Percentiles rank a stretch among this genome's conserved stretches.
Evolutionary conservation across 352 stramenopile species (phyloP).

Genomic region (Pythium periplocum): DNA sequence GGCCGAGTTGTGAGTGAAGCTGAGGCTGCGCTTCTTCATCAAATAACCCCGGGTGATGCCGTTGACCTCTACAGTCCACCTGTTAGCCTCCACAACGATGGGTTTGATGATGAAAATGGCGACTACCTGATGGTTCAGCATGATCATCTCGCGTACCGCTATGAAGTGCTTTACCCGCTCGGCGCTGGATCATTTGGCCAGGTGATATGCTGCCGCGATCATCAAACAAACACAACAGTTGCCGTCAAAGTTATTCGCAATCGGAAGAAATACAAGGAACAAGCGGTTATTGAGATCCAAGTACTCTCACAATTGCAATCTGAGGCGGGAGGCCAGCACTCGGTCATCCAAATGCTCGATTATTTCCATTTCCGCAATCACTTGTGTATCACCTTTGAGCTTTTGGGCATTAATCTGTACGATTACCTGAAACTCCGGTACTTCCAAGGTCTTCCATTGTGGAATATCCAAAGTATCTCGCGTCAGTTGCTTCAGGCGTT

Average conservation of each 20-base stretch:
- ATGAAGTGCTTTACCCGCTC: constrained; percentile 92
- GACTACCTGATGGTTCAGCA: constrained; percentile 94
- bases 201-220: constrained; percentile 93
- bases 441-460: constrained; percentile 92
- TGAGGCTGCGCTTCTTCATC: background rate
- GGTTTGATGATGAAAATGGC: constrained; percentile 95
- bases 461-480: constrained; percentile 83
- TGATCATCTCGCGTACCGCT: constrained; percentile 93
- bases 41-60: too few species aligned
- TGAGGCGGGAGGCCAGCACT: background rate
- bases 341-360: constrained; percentile 90
- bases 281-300: constrained; percentile 95
- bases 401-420: constrained; percentile 95
- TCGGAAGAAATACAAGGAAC: constrained; percentile 93
- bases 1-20: background rate
- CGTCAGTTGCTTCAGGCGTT: constrained; percentile 86
- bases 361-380: constrained; percentile 94
- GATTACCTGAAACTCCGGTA: constrained; percentile 95
- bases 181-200: constrained; percentile 98
- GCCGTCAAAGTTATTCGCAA: constrained; percentile 99
- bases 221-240: constrained; percentile 80
- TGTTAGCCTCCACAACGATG: constrained; percentile 59
- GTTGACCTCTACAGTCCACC: too few species aligned
- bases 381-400: constrained; percentile 96
- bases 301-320: constrained; percentile 65